These are phyloP conservation scores for Phaeosphaeriaceae sp. DNA, from an alignment of 2,329 filamentous ascomycete species.

Conservation along the genomic window DNA sequence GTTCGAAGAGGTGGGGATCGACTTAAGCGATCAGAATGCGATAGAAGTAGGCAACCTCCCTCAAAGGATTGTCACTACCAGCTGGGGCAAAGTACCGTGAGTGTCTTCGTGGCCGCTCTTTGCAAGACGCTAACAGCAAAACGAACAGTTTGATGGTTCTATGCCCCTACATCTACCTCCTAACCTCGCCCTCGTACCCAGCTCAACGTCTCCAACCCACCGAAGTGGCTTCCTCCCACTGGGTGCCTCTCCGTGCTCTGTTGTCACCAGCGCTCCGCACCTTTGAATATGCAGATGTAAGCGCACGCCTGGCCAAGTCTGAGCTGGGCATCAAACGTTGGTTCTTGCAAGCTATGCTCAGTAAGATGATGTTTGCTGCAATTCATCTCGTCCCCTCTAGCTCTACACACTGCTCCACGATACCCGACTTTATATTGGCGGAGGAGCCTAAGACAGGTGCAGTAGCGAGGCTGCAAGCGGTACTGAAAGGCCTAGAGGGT, in stretches of 20 bases:
- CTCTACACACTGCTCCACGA: conserved; percentile 63
- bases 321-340: conserved; percentile 62
- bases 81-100: conserved; percentile 70
- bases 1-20: conserved; percentile 70
- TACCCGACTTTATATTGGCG: conserved; percentile 56
- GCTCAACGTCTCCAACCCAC: conserved; percentile 69
- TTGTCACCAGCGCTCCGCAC: conserved; percentile 67
- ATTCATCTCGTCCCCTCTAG: conserved; percentile 68
- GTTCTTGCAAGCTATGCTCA: conserved; percentile 64
- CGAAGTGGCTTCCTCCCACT: conserved; percentile 73
- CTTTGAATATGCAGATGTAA: conserved; percentile 68
- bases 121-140: conserved; percentile 5
- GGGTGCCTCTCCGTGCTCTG: conserved; percentile 69
- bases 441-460: conserved; percentile 14
- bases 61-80: conserved; percentile 70
- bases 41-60: conserved; percentile 67
- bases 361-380: conserved; percentile 72
- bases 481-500: conserved; percentile 24
- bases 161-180: conserved; percentile 71
- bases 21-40: conserved; percentile 59
- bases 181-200: conserved; percentile 64
- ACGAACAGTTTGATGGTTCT: conserved; percentile 68
- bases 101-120: conserved; percentile 27
- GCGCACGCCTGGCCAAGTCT: conserved; percentile 65
- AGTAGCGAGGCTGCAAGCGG: conserved; percentile 21